Conservation (phyloP, 495 filamentous ascomycete species). For the Penicillium manginii region DNA sequence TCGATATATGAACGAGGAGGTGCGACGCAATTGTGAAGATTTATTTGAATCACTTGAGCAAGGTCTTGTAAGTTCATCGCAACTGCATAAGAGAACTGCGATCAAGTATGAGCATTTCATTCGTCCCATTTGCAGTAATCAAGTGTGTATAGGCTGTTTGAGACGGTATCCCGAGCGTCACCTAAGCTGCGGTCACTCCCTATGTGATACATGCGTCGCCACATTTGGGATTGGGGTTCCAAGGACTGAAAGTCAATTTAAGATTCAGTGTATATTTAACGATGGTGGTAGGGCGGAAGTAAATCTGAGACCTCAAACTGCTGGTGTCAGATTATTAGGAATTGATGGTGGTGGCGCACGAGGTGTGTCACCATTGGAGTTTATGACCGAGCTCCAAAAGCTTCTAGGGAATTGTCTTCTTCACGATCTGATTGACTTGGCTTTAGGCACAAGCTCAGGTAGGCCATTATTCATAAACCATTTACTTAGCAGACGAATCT, state of each 20-base stretch:
- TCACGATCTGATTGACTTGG: constrained; percentile 34
- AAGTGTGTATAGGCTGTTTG: constrained; percentile 30
- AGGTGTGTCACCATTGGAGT: constrained; percentile 35
- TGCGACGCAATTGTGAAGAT: constrained; percentile 14
- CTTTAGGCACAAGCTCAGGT: constrained; percentile 34
- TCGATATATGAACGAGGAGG: constrained; percentile 13
- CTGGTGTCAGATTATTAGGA: constrained; percentile 31
- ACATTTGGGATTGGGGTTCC: constrained; percentile 17
- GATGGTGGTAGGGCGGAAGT: constrained; percentile 17
- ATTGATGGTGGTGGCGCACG: constrained; percentile 35
- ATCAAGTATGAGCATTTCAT: constrained; percentile 9
- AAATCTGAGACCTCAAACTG: constrained; percentile 34
- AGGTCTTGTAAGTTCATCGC: constrained; percentile 12
- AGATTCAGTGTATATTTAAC: constrained; percentile 20
- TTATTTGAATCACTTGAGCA: constrained; percentile 13
- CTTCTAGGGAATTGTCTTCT: constrained; percentile 20
- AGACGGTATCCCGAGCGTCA: constrained; percentile 28
- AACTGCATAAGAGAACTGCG: constrained; percentile 10
- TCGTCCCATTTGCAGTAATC: constrained; percentile 9
- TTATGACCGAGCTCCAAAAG: constrained; percentile 30
- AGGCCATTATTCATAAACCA: background rate
- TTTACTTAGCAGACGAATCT: background rate
- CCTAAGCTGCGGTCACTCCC: constrained; percentile 32
- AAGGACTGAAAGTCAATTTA: constrained; percentile 17
- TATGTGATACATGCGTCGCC: constrained; percentile 31